Evolutionary conservation across 306 rosid species (phyloP).

Genomic region (Trifolium subterraneum): DNA sequence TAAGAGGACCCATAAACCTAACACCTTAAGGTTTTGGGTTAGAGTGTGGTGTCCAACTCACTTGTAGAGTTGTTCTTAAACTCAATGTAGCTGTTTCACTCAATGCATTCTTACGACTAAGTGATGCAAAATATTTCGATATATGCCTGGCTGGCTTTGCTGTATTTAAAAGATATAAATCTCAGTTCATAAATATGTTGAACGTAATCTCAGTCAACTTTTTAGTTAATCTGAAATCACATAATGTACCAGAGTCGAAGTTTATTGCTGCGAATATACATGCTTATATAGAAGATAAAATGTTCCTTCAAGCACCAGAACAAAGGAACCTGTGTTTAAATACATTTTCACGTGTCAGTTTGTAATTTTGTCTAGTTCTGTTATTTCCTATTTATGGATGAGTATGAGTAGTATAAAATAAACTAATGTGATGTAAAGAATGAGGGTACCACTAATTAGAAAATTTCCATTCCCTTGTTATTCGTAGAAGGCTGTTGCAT

Average conservation of each 20-base stretch:
- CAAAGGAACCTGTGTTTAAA: too few relatives aligned
- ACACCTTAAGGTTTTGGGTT: too few relatives aligned
- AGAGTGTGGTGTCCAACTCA: too few relatives aligned
- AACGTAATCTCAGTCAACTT: slow-evolving; percentile 56
- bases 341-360: too few relatives aligned
- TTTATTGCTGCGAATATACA: slow-evolving; percentile 45
- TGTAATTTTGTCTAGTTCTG: not conserved
- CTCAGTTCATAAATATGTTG: slow-evolving; percentile 72
- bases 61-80: too few relatives aligned
- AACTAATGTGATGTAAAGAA: not conserved
- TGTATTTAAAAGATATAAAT: slow-evolving; percentile 70
- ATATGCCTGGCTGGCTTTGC: slow-evolving; percentile 69
- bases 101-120: slow-evolving; percentile 72
- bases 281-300: not conserved
- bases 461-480: not conserved
- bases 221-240: slow-evolving; percentile 57
- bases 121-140: slow-evolving; percentile 37
- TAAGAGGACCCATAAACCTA: too few relatives aligned
- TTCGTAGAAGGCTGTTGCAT: not conserved
- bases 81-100: too few relatives aligned
- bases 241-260: slow-evolving; percentile 43
- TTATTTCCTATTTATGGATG: not conserved
- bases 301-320: too few relatives aligned
- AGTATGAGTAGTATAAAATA: not conserved
- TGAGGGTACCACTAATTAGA: not conserved